These are phyloP conservation scores for Sarocladium oryzae DNA, from an alignment of 2,329 filamentous ascomycete species.

Conservation along the genomic window DNA sequence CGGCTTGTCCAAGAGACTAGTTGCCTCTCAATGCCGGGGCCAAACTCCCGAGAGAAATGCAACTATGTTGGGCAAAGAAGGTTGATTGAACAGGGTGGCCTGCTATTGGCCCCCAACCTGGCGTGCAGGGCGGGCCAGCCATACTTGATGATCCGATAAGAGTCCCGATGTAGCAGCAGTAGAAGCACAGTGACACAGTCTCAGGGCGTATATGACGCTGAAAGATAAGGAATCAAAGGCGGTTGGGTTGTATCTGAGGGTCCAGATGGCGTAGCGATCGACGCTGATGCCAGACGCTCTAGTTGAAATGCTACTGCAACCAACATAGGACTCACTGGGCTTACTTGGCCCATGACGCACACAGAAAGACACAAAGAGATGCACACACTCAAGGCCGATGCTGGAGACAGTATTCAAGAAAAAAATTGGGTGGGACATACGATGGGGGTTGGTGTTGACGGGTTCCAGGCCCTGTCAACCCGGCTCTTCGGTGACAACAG, in stretches of 20 bases:
- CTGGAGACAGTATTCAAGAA: background rate
- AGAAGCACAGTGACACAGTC: slow-evolving; percentile 6
- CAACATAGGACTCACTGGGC: background rate
- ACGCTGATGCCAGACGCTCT: background rate
- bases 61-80: background rate
- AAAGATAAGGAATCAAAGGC: background rate
- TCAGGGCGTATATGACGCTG: background rate
- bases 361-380: background rate
- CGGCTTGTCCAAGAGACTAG: background rate
- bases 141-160: background rate
- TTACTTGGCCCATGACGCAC: background rate
- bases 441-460: background rate
- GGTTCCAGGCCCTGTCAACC: slow-evolving; percentile 2
- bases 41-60: background rate
- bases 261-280: slow-evolving; percentile 5
- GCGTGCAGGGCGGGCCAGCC: background rate
- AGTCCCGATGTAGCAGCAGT: background rate
- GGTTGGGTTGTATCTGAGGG: background rate
- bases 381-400: background rate
- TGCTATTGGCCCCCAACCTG: background rate
- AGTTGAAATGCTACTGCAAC: slow-evolving; percentile 1
- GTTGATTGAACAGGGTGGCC: background rate
- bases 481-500: slow-evolving; percentile 1
- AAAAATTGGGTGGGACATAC: no score
- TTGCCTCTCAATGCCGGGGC: slow-evolving; percentile 6